A percentile compares a stretch with the other conserved stretches of the same genome.
Conservation (phyloP, 1,284 basidiomycete genomes). For the Heterobasidion irregulare region DNA sequence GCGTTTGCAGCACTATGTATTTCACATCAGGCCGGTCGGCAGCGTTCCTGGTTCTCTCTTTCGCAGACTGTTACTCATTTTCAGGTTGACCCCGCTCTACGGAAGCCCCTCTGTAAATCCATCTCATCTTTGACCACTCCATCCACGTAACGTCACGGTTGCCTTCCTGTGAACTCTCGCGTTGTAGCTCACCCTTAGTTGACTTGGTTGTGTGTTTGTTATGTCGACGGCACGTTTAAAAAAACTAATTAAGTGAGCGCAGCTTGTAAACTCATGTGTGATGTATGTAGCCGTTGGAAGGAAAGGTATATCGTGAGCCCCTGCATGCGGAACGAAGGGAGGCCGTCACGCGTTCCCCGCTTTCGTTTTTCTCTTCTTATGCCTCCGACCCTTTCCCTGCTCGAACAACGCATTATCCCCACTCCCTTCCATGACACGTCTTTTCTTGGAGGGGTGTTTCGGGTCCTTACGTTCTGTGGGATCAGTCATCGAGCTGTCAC, state of each 20-base stretch:
- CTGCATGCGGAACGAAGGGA: neutral
- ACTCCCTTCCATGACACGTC: neutral
- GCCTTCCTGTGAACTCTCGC: constrained; percentile 4
- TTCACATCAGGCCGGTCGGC: neutral
- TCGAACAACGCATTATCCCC: neutral
- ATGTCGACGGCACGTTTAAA: neutral
- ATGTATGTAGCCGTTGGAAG: too few relatives aligned
- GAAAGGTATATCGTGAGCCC: neutral
- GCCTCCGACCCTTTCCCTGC: constrained; percentile 3
- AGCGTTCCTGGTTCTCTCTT: neutral
- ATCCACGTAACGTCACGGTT: neutral
- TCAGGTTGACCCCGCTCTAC: constrained; percentile 6
- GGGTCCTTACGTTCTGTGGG: neutral
- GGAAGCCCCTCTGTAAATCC: constrained; percentile 3
- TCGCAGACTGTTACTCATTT: constrained; percentile 9
- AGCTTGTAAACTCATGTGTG: too few relatives aligned
- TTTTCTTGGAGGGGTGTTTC: neutral
- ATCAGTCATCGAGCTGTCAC: neutral
- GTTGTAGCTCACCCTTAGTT: constrained; percentile 11
- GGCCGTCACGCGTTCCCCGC: neutral
- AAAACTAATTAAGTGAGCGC: too few relatives aligned
- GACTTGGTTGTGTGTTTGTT: constrained; percentile 10
- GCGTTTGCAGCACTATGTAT: neutral
- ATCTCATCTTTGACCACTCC: constrained; percentile 8
- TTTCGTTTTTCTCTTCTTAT: constrained; percentile 1